Evolutionary conservation across 306 rosid genomes (phyloP), one percentile per base, ranked within the genome.

Genomic region (Comarum palustre): DNA sequence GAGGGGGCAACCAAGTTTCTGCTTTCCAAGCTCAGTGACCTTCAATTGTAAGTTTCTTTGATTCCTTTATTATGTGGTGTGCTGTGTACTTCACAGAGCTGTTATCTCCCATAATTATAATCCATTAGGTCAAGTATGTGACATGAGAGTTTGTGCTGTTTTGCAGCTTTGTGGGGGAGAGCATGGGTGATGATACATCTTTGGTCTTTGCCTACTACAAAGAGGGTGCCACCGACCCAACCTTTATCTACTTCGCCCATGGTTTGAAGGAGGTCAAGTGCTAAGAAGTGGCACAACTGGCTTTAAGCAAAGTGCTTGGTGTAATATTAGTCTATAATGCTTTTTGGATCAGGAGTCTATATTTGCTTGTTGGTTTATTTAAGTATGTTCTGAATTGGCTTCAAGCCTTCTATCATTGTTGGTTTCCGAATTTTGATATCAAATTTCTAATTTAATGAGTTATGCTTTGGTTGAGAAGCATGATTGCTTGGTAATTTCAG

Each of bases 211-310:
- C 99, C 6, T 89, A 91, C 86, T 94, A 94, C 85, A 91, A 84
- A 85, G 97, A 94, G 4, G 99, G 97, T 48, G 95, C 92, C 2
- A 72, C 97, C 2, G 90, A 94, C 81, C 97, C 99, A 45, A 94
- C 97, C 41, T 94, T 94, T 63, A 66, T 94, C 72, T 91, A 94
- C 85, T 70, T 94, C 60, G 87, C 82, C 12, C 73, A 77, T 41
- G 97, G 91, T 8, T 86, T 91, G 88, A 94, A 86, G 95, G 99
- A 94, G 81, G 71, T 94, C 86, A 94, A 94, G 89, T 94, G 99
- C 78, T 94, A 64, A 77, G 75, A 27, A 32, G 19, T 29, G 54
- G 51, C 45, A 5, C 12, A 10, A 45, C 46, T 68, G 25, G 71
- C 64, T 58, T 51, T 46, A 38, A 78, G 77, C 72, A 73, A 54